A percentile compares a stretch with the other conserved stretches of the same genome.
Evolutionary conservation across 106 monocot species (phyloP).

Genomic region (Dioscorea alata): DNA sequence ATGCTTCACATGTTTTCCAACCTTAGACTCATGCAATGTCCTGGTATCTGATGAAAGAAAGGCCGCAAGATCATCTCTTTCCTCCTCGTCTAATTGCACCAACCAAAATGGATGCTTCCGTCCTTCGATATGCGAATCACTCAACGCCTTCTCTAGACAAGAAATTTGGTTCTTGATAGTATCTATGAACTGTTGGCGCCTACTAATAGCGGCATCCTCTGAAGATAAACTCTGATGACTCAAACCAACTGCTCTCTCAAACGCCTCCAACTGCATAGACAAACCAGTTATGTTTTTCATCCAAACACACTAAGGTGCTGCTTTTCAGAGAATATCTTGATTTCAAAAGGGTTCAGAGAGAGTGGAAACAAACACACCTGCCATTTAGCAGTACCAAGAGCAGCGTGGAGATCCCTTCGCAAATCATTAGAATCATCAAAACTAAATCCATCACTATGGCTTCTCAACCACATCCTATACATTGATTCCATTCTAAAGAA

Average conservation of each 20-base stretch:
- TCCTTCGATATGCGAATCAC: slow-evolving; percentile 22
- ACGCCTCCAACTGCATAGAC: slow-evolving; percentile 68
- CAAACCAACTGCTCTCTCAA: slow-evolving; percentile 49
- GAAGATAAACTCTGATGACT: slow-evolving; percentile 29
- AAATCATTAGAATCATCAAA: slow-evolving; percentile 35
- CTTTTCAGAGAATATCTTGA: not conserved
- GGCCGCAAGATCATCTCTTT: slow-evolving; percentile 42
- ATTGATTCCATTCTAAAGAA: slow-evolving; percentile 71
- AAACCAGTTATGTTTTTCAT: not conserved
- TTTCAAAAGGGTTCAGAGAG: not conserved
- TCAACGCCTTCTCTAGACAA: slow-evolving; percentile 26
- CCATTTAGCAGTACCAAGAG: slow-evolving; percentile 90
- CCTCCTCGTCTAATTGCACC: slow-evolving; percentile 49
- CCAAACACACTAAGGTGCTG: not conserved
- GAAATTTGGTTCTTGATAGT: slow-evolving; percentile 38
- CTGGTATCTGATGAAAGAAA: slow-evolving; percentile 36
- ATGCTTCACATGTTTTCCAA: slow-evolving; percentile 12
- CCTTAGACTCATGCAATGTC: slow-evolving; percentile 12
- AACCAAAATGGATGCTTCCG: slow-evolving; percentile 28
- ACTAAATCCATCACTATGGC: slow-evolving; percentile 22
- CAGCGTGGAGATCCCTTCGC: slow-evolving; percentile 50
- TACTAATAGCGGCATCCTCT: slow-evolving; percentile 25
- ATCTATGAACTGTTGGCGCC: slow-evolving; percentile 42
- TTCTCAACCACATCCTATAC: slow-evolving; percentile 64
- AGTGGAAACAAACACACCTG: slow-evolving; percentile 37